Conservation (phyloP, 805 yeast species). For the Diddensiella santjacobensis region DNA sequence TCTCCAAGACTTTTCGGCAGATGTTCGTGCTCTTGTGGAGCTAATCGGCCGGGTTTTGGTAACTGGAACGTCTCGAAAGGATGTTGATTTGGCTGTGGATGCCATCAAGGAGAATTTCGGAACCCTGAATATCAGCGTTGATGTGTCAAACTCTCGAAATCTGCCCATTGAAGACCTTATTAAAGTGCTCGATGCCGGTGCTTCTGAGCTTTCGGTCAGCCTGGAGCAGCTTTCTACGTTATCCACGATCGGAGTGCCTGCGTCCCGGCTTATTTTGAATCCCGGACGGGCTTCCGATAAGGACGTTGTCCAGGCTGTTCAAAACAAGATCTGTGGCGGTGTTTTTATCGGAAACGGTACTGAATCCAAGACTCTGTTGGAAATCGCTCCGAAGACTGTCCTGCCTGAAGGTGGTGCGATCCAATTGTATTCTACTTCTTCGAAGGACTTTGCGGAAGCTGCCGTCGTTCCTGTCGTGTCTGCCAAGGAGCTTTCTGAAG, state of each 20-base stretch:
- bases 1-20: background rate
- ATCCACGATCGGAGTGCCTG: constrained; percentile 50
- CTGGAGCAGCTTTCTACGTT: constrained; percentile 33
- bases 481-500: constrained; percentile 17
- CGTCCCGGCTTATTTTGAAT: constrained; percentile 40
- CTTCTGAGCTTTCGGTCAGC: constrained; percentile 43
- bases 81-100: background rate
- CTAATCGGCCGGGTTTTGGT: constrained; percentile 13
- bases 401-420: constrained; percentile 19
- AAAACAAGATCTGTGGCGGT: constrained; percentile 1
- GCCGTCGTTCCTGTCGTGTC: constrained; percentile 24
- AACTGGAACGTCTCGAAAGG: background rate
- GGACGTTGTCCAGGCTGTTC: constrained; percentile 1
- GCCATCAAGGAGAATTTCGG: constrained; percentile 3
- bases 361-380: constrained; percentile 13
- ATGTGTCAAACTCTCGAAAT: constrained; percentile 7
- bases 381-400: constrained; percentile 16
- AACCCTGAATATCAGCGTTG: constrained; percentile 10
- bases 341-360: constrained; percentile 21
- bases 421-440: constrained; percentile 17
- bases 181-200: constrained; percentile 59
- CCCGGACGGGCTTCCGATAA: constrained; percentile 12
- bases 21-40: background rate
- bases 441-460: constrained; percentile 11
- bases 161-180: constrained; percentile 42